These are phyloP conservation scores for Eimeria zaria DNA, from an alignment of 169 alveolate genomes.

Conservation along the genomic window DNA sequence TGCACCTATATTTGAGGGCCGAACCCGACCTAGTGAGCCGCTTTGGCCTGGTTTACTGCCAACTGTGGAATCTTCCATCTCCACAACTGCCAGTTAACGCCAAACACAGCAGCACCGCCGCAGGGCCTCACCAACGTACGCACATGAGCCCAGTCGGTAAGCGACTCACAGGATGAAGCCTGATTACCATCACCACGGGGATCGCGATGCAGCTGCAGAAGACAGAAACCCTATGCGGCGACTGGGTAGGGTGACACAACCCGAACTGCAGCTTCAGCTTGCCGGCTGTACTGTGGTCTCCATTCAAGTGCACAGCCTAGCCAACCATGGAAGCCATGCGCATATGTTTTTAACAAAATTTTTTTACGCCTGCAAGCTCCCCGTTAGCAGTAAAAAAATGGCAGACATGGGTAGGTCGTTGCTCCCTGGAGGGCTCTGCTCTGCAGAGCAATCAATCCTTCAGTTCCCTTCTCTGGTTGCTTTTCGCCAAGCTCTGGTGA, in stretches of 20 bases:
- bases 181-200: neutral
- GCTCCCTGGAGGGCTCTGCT: constrained; percentile 20
- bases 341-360: neutral
- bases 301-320: constrained; percentile 7
- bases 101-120: constrained; percentile 7
- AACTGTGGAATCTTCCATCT: constrained; percentile 34
- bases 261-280: constrained; percentile 13
- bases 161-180: neutral
- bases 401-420: neutral
- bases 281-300: neutral
- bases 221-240: neutral
- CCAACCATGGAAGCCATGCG: neutral
- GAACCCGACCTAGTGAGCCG: neutral
- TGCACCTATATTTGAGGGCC: neutral
- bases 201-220: neutral
- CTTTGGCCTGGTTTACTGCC: neutral
- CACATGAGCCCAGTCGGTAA: constrained; percentile 9
- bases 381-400: neutral
- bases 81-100: neutral
- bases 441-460: neutral
- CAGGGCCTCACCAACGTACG: constrained; percentile 48
- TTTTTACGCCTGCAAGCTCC: neutral
- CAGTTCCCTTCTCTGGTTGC: constrained; percentile 7
- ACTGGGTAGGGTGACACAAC: neutral
- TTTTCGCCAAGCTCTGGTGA: constrained; percentile 26